Evolutionary conservation across 306 rosid species (phyloP).

Genomic region (Vigna trinervia): DNA sequence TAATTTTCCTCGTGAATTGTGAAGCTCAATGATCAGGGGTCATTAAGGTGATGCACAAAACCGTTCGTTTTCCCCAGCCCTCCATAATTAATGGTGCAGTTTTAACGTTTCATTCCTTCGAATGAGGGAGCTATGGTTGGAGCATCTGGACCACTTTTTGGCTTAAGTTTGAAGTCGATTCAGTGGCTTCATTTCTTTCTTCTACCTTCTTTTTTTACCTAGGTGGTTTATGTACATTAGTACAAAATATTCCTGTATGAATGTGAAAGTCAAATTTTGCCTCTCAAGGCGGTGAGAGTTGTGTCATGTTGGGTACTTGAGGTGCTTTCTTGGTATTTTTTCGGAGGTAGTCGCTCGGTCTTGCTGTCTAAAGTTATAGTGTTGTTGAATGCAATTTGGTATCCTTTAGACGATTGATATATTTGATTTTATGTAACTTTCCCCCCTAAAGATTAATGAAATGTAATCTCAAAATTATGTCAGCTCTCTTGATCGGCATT

Average conservation of each 20-base stretch:
- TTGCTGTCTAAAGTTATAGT: constrained; percentile 53
- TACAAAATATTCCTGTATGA: constrained; percentile 58
- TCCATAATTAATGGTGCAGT: constrained; percentile 43
- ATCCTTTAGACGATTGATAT: constrained; percentile 51
- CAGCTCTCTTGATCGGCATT: not conserved
- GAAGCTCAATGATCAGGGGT: constrained; percentile 52
- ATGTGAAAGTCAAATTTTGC: constrained; percentile 75
- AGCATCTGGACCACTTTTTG: constrained; percentile 53
- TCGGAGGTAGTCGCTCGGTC: constrained; percentile 46
- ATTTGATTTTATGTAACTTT: constrained; percentile 58
- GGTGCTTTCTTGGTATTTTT: constrained; percentile 51
- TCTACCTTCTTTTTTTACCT: constrained; percentile 1
- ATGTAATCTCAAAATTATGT: constrained; percentile 32
- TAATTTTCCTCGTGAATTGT: constrained; percentile 83
- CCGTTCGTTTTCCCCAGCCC: constrained; percentile 38
- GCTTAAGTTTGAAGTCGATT: constrained; percentile 51
- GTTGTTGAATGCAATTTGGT: constrained; percentile 50
- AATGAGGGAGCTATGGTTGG: constrained; percentile 49
- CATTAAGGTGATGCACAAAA: constrained; percentile 50
- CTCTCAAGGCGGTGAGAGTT: constrained; percentile 59
- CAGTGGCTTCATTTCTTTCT: constrained; percentile 52
- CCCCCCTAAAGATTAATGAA: constrained; percentile 39
- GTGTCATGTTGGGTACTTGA: constrained; percentile 55
- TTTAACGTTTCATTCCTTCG: constrained; percentile 47
- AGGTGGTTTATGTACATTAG: constrained; percentile 73